A percentile compares a stretch with the other conserved stretches of the same genome.
phyloP scores from a whole-genome alignment of 768 basidiomycete species.

The Agrocybe praecox region DNA sequence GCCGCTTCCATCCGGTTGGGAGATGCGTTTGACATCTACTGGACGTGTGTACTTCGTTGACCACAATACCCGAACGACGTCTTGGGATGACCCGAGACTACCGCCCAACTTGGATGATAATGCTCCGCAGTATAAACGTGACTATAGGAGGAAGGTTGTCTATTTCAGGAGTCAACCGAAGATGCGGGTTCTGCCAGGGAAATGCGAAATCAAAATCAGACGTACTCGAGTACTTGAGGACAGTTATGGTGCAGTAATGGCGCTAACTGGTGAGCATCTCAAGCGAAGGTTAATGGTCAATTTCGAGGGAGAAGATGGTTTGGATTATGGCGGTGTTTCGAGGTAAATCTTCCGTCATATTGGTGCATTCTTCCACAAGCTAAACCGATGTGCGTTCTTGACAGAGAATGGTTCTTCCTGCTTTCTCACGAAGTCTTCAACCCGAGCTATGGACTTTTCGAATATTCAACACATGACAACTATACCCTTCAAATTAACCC shows the following conservation, averaged over 20 bases:
- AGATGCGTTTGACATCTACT: conserved; percentile 89
- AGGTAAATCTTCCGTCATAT: conserved; percentile 41
- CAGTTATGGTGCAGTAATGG: conserved; percentile 85
- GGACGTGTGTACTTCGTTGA: conserved; percentile 91
- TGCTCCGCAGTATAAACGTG: conserved; percentile 94
- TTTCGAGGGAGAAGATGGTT: conserved; percentile 79
- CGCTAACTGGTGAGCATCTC: conserved; percentile 67
- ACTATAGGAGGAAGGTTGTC: conserved; percentile 89
- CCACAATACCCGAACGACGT: conserved; percentile 86
- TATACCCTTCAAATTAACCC: conserved; percentile 84
- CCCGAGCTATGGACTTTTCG: conserved; percentile 80
- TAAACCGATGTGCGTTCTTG: background rate
- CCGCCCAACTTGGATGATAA: conserved; percentile 83
- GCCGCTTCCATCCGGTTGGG: conserved; percentile 89
- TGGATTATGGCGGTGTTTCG: conserved; percentile 79
- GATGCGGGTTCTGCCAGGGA: conserved; percentile 74
- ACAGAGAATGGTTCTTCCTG: conserved; percentile 86
- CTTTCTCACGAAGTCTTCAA: conserved; percentile 84
- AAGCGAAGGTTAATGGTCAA: conserved; percentile 72
- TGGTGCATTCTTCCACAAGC: conserved; percentile 1
- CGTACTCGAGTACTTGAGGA: conserved; percentile 85
- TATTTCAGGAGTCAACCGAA: conserved; percentile 93
- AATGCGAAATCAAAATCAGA: conserved; percentile 85
- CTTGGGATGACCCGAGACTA: conserved; percentile 92
- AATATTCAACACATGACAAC: conserved; percentile 80